Percentiles rank a stretch among this genome's conserved stretches.
Conservation (phyloP, 2,329 filamentous ascomycete species). For the Aureobasidium uvarum region DNA sequence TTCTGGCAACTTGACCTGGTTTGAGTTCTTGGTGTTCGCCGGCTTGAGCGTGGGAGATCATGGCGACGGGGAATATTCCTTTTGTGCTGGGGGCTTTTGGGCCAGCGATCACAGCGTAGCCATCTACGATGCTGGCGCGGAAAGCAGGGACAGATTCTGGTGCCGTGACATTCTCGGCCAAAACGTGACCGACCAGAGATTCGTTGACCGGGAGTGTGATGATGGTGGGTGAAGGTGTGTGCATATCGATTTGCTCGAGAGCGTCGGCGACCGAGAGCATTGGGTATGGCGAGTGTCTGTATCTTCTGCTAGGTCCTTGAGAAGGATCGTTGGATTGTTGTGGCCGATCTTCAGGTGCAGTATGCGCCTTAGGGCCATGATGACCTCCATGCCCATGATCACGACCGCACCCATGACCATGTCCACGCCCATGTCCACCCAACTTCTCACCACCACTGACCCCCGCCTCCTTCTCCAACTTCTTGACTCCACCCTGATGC, state of each 20-base stretch:
- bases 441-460: slow-evolving; percentile 40
- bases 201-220: slow-evolving; percentile 61
- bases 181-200: slow-evolving; percentile 68
- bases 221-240: slow-evolving; percentile 65
- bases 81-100: slow-evolving; percentile 60
- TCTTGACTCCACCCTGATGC: slow-evolving; percentile 77
- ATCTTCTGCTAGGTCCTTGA: slow-evolving; percentile 63
- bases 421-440: slow-evolving; percentile 44
- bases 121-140: slow-evolving; percentile 93
- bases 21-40: slow-evolving; percentile 64
- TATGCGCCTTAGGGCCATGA: slow-evolving; percentile 64
- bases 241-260: slow-evolving; percentile 65
- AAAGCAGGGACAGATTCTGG: slow-evolving; percentile 86
- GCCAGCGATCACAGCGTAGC: slow-evolving; percentile 76
- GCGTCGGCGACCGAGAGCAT: slow-evolving; percentile 88
- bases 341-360: slow-evolving; percentile 58
- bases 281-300: slow-evolving; percentile 84
- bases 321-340: slow-evolving; percentile 59
- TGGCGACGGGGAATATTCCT: slow-evolving; percentile 80
- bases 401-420: slow-evolving; percentile 50
- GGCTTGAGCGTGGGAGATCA: slow-evolving; percentile 80
- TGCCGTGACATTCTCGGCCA: slow-evolving; percentile 80
- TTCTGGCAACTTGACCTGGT: slow-evolving; percentile 76
- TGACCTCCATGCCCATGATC: slow-evolving; percentile 60
- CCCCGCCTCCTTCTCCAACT: slow-evolving; percentile 80